These are phyloP conservation scores for Nemania bipapillata DNA, from an alignment of 2,329 filamentous ascomycete species.

Conservation along the genomic window DNA sequence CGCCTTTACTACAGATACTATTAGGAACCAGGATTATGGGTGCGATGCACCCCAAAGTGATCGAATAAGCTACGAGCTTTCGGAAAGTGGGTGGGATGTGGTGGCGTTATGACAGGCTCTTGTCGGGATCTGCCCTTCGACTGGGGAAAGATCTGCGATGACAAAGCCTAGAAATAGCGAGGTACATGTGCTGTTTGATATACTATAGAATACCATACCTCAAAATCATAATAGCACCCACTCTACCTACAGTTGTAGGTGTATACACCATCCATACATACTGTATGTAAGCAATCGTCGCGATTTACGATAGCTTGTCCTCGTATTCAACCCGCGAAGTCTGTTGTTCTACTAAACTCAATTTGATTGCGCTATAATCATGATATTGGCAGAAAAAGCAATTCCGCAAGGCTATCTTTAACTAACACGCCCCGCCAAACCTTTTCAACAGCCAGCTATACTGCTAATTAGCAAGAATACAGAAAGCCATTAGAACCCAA, in stretches of 20 bases:
- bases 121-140: conserved; percentile 24
- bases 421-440: conserved; percentile 4
- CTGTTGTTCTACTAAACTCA: neutral
- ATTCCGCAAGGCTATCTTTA: conserved; percentile 1
- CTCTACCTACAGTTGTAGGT: no score
- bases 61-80: conserved; percentile 11
- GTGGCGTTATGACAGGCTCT: conserved; percentile 24
- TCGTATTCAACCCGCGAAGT: neutral
- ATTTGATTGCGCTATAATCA: no score
- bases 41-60: conserved; percentile 20
- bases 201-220: neutral
- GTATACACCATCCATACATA: neutral
- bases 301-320: neutral
- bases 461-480: conserved; percentile 26
- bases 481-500: neutral
- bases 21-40: neutral
- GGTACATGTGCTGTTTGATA: neutral
- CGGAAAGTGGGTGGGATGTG: conserved; percentile 34
- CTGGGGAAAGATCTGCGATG: conserved; percentile 25
- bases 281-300: neutral
- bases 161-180: conserved; percentile 10
- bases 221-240: conserved; percentile 1
- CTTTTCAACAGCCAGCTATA: neutral
- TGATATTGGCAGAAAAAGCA: neutral
- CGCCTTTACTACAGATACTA: neutral